Conservation (phyloP, 345 rosid genomes). For the Boechera divaricarpa region DNA sequence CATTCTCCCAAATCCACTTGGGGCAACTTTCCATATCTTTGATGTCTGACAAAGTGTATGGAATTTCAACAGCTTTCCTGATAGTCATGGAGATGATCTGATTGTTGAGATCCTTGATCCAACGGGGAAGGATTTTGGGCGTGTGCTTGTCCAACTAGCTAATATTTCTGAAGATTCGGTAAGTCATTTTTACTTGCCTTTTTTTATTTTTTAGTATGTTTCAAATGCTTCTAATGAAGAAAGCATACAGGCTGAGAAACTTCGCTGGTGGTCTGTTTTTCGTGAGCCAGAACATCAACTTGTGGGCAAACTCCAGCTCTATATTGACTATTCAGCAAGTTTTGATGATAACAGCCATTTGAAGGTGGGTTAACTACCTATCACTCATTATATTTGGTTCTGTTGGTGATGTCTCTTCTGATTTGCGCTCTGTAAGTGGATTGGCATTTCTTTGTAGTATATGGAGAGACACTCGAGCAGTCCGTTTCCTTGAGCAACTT, state of each 20-base stretch:
- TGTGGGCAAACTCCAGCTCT: conserved; percentile 87
- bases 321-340: conserved; percentile 79
- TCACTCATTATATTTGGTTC: conserved; percentile 23
- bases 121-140: conserved; percentile 83
- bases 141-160: conserved; percentile 91
- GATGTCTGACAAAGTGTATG: conserved; percentile 39
- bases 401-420: conserved; percentile 6
- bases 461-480: conserved; percentile 19
- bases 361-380: conserved; percentile 59
- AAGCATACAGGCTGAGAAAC: conserved; percentile 76
- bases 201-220: conserved; percentile 17
- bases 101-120: conserved; percentile 89
- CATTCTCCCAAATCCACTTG: conserved; percentile 17
- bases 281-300: conserved; percentile 94
- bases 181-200: conserved; percentile 30
- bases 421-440: conserved; percentile 3
- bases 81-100: conserved; percentile 90
- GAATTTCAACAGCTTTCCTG: conserved; percentile 83
- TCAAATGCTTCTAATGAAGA: conserved; percentile 42
- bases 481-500: conserved; percentile 27
- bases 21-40: conserved; percentile 25
- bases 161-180: conserved; percentile 77
- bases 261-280: conserved; percentile 94
- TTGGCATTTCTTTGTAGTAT: conserved; percentile 11
- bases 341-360: conserved; percentile 77